Evolutionary conservation across 1,284 basidiomycete genomes (phyloP), one percentile per base, ranked within the genome.

Genomic region (Termitomyces sp.): DNA sequence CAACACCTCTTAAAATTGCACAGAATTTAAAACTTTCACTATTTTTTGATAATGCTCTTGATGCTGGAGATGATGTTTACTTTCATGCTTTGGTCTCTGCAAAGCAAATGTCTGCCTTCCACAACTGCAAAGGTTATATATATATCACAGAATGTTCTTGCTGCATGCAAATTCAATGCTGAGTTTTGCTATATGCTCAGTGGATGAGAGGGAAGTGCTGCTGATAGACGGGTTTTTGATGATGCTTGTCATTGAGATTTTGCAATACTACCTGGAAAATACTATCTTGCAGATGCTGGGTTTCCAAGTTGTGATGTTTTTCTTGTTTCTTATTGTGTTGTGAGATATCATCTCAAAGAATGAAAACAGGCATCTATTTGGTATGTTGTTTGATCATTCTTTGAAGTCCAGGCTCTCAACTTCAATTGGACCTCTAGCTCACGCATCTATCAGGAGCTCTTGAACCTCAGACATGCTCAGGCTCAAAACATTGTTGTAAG

Each of bases 251-350:
- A 41, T 18, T 45, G 47, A 10, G 59, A 65, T 54, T 62, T 71
- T 41, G 13, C 13, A 0, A 49, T 49, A 18, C 57, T 59, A 34
- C 45, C 19, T 1, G 64, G 64, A 4, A 64, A 60, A 41, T 70
- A 60, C 52, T 73, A 68, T 44, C 64, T 73, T 41, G 70, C 60
- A 11, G 71, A 72, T 66, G 69, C 69, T 13, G 69, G 72, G 0
- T 74, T 69, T 62, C 56, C 62, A 5, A 24, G 57, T 0, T 68
- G 63, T 60, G 62, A 68, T 55, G 52, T 57, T 1, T 50, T 72
- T 1, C 59, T 76, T 21, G 57, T 66, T 10, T 69, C 65, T n/a
- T 71, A 68, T 52, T 56, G 53, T 49, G 61, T 60, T 19, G 58
- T 63, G 1, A 57, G 55, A 1, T 72, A 71, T 58, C 70, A 65